A percentile compares a stretch with the other conserved stretches of the same genome.
Conservation (phyloP, 345 rosid species). For the Populus tremula region DNA sequence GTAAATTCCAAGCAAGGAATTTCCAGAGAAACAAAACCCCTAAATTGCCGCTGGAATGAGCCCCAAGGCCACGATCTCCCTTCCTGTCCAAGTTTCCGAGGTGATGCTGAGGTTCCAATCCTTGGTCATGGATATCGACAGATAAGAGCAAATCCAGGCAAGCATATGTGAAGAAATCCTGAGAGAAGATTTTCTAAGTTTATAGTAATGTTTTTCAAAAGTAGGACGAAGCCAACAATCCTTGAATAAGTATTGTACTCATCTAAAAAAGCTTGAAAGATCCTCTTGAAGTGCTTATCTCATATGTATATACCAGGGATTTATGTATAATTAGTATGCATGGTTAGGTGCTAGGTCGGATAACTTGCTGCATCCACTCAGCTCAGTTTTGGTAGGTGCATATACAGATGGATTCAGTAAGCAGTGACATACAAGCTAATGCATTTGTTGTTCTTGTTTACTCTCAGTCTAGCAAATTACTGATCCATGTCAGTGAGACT, state of each 20-base stretch:
- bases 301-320: slow-evolving; percentile 3
- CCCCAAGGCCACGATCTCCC: not conserved
- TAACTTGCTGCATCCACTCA: slow-evolving; percentile 11
- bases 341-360: not conserved
- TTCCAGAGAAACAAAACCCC: not conserved
- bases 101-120: slow-evolving; percentile 29
- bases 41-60: slow-evolving; percentile 5
- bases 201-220: not conserved
- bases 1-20: slow-evolving; percentile 1
- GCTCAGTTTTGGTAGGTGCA: slow-evolving; percentile 32
- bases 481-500: not conserved
- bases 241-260: not conserved
- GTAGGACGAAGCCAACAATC: not conserved
- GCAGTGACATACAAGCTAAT: not conserved
- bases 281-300: not conserved
- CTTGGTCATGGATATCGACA: not conserved
- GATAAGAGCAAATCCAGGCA: not conserved
- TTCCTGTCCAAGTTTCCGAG: not conserved
- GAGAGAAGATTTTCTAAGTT: not conserved
- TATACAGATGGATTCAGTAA: not conserved
- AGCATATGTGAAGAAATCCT: not conserved
- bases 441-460: not conserved
- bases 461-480: not conserved
- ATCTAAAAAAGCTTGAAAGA: not conserved
- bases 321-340: not conserved